Evolutionary conservation across 805 yeast genomes (phyloP), one percentile per base, ranked within the genome.

Genomic region (Cyberlindnera nakhonratchasimensis): DNA sequence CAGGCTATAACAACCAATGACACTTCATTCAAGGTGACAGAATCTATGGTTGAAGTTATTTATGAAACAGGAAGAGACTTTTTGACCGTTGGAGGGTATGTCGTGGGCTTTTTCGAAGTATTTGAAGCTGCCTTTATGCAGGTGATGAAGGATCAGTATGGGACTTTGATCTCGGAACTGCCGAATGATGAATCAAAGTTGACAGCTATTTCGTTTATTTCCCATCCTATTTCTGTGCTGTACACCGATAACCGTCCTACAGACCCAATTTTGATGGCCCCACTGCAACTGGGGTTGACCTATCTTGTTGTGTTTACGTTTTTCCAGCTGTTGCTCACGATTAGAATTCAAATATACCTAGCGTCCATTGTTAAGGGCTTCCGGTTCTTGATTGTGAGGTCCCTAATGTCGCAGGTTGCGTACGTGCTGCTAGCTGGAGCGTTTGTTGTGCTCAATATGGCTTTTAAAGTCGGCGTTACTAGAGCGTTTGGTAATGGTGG

Each of bases 251-350:
- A 64, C 31, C 63, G 64, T 7, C 84, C 86, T 1, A 65, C 64
- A 29, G 62, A 63, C 1, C 65, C 77, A 1, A 78, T 77, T 12
- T 55, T 79, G 9, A 52, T 70, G 35, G 89, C 87, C 1, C 87
- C 89, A 4, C 61, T 79, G 6, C 89, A 83, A 58, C 77, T 85
- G 39, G 93, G 93, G 20, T 68, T 82, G 46, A 80, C 85, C 53
- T 85, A 79, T 55, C 68, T 82, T 56, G 71, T 85, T 46, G 75
- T 85, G 52, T 62, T 85, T 45, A 77, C 91, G 2, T 82, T 86
- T 57, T 82, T 86, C 72, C 86, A 80, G 52, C 70, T 82, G 50
- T 70, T 63, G 5, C 72, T 83, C 66, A 80, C 80, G 51, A 61
- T 63, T 19, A 72, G 52, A 80, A 57, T 68, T 62, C 46, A 62